phyloP scores from a whole-genome alignment of 2,329 filamentous ascomycete species.

The Calonectria multiphialidica region DNA sequence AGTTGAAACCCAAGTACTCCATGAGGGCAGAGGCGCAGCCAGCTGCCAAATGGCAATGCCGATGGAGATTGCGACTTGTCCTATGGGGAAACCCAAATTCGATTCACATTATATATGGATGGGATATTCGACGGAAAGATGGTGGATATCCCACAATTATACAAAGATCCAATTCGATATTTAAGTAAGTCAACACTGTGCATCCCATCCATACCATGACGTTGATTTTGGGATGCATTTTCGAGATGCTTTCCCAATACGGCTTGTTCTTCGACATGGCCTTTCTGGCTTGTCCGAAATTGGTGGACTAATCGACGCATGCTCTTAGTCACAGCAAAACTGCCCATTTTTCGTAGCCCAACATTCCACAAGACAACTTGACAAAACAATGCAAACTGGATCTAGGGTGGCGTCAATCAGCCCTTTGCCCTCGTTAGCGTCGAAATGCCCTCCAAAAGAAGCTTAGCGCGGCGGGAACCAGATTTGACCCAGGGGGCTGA shows the following conservation, averaged over 20 bases:
- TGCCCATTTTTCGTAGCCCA: not conserved
- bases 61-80: not conserved
- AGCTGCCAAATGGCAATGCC: constrained; percentile 16
- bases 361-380: not conserved
- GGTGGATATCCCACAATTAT: too few species aligned
- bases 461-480: not conserved
- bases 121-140: too few species aligned
- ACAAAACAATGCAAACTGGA: not conserved
- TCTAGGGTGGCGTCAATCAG: not conserved
- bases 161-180: too few species aligned
- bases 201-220: too few species aligned
- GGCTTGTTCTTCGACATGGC: not conserved
- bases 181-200: too few species aligned
- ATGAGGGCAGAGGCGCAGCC: not conserved
- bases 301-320: not conserved
- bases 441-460: constrained; percentile 30
- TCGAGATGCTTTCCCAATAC: not conserved
- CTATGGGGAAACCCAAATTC: not conserved
- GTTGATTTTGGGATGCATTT: too few species aligned
- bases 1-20: constrained; percentile 1
- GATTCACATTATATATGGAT: too few species aligned
- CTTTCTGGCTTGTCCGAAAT: not conserved
- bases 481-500: not conserved
- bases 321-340: not conserved
- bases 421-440: not conserved